Conservation (phyloP, 2,329 filamentous ascomycete species). For the Aquanectria penicillioides region DNA sequence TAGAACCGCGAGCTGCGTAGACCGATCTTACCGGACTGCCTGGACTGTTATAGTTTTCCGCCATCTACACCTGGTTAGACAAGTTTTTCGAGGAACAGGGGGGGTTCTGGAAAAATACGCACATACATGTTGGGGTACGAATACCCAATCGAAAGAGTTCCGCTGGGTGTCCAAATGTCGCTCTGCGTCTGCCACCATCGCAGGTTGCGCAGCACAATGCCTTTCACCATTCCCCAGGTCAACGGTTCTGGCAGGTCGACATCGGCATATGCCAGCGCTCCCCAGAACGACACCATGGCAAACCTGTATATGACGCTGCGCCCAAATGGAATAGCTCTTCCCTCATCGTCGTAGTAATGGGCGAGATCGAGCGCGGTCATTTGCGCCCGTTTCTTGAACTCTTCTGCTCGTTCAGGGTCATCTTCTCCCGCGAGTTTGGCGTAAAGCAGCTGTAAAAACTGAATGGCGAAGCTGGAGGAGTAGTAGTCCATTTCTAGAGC, state of each 20-base stretch:
- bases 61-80: slow-evolving; percentile 61
- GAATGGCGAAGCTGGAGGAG: slow-evolving; percentile 83
- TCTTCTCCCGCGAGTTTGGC: slow-evolving; percentile 74
- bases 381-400: slow-evolving; percentile 76
- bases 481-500: slow-evolving; percentile 83
- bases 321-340: slow-evolving; percentile 79
- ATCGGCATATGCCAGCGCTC: slow-evolving; percentile 78
- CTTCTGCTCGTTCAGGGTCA: slow-evolving; percentile 72
- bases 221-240: slow-evolving; percentile 83
- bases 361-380: slow-evolving; percentile 75
- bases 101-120: slow-evolving; percentile 42
- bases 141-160: slow-evolving; percentile 80
- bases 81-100: slow-evolving; percentile 14
- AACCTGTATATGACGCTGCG: slow-evolving; percentile 84
- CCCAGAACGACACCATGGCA: slow-evolving; percentile 87
- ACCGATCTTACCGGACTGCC: slow-evolving; percentile 62
- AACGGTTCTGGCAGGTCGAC: slow-evolving; percentile 77
- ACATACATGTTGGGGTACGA: slow-evolving; percentile 81
- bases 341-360: slow-evolving; percentile 80
- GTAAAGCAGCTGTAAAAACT: slow-evolving; percentile 82
- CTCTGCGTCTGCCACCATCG: slow-evolving; percentile 82
- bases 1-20: not conserved
- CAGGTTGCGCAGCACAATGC: slow-evolving; percentile 77
- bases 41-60: slow-evolving; percentile 86
- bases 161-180: slow-evolving; percentile 79